phyloP scores from a whole-genome alignment of 192 early-diverging fungal species.

The Umbelopsis sp. region DNA sequence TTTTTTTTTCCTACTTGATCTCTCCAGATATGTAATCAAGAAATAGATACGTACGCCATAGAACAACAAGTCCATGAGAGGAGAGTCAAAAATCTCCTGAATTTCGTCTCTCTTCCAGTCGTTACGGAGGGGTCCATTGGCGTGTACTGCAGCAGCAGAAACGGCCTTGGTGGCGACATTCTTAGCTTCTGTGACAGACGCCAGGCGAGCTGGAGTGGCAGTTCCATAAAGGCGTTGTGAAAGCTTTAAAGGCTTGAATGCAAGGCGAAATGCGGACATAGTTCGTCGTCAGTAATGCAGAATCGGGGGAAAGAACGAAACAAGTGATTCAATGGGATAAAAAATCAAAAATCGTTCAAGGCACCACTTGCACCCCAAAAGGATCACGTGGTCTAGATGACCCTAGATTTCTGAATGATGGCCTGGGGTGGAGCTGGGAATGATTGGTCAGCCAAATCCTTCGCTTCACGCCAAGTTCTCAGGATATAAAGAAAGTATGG shows the following conservation, averaged over 20 bases:
- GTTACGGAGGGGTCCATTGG: slow-evolving; percentile 51
- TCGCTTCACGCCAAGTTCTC: background rate
- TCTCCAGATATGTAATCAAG: background rate
- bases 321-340: background rate
- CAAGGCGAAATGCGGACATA: slow-evolving; percentile 43
- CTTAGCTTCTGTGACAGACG: slow-evolving; percentile 42
- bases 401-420: background rate
- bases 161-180: slow-evolving; percentile 36
- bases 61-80: slow-evolving; percentile 77
- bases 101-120: slow-evolving; percentile 80
- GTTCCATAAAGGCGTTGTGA: slow-evolving; percentile 43
- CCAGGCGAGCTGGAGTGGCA: slow-evolving; percentile 45
- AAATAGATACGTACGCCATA: slow-evolving; percentile 57
- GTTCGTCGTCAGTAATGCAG: background rate
- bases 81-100: slow-evolving; percentile 72
- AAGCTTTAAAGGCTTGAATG: slow-evolving; percentile 31
- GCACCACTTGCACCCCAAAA: background rate
- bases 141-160: slow-evolving; percentile 51
- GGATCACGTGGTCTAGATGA: background rate
- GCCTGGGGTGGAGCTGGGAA: background rate
- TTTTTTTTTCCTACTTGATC: background rate
- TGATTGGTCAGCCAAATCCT: slow-evolving; percentile 6
- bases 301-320: background rate
- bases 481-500: background rate
- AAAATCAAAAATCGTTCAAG: background rate